These are phyloP conservation scores for Leishmania martiniquensis DNA, from an alignment of 208 protist genomes.

Conservation along the genomic window DNA sequence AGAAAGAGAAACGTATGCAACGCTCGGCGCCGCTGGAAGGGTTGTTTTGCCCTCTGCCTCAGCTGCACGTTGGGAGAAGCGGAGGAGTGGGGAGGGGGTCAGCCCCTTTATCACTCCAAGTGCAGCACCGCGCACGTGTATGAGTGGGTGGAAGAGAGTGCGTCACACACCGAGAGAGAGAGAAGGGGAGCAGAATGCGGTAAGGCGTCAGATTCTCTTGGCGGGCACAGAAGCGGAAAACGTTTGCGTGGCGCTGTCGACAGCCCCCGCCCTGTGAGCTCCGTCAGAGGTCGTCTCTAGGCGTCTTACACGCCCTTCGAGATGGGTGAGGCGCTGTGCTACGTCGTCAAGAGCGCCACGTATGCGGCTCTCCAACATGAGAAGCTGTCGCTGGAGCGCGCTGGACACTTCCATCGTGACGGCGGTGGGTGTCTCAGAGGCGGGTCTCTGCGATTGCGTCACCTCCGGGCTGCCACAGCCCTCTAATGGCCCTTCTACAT, in stretches of 20 bases:
- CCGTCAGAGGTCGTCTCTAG: slow-evolving; percentile 1
- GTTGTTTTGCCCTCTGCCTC: neutral
- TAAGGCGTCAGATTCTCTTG: neutral
- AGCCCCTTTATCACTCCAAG: neutral
- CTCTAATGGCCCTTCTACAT: neutral
- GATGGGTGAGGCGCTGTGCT: neutral
- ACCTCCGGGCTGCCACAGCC: neutral
- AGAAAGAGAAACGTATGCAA: neutral
- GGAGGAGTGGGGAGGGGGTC: too few species aligned
- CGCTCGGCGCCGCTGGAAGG: neutral
- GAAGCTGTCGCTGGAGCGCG: slow-evolving; percentile 8
- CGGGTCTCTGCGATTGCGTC: neutral
- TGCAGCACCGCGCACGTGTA: neutral
- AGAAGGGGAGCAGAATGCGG: neutral
- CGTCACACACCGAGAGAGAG: too few species aligned
- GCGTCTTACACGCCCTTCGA: slow-evolving; percentile 5
- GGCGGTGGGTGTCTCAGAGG: neutral
- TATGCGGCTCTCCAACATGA: slow-evolving; percentile 19
- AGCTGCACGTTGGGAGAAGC: neutral
- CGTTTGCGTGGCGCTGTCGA: neutral
- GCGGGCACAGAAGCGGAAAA: neutral
- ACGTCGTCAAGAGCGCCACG: slow-evolving; percentile 4
- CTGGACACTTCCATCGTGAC: neutral
- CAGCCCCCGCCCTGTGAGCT: neutral
- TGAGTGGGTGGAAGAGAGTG: neutral